A percentile compares a stretch with the other conserved stretches of the same genome.
Evolutionary conservation across 2,329 filamentous ascomycete genomes (phyloP).

Genomic region (Sporothrix brunneoviolacea): DNA sequence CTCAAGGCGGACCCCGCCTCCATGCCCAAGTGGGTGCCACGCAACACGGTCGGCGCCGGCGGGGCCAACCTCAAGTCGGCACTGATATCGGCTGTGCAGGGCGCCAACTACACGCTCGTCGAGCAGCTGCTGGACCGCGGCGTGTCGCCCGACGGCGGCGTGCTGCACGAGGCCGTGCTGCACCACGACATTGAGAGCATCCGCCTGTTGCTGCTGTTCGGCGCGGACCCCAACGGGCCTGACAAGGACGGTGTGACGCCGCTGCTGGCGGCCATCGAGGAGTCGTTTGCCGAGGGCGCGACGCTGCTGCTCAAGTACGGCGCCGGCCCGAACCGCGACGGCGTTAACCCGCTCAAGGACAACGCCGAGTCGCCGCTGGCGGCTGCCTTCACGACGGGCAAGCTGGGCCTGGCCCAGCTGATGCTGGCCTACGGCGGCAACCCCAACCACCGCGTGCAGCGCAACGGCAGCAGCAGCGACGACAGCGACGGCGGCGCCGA

Average conservation of each 20-base stretch:
- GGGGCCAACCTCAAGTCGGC: slow-evolving; percentile 39
- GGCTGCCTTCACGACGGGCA: slow-evolving; percentile 43
- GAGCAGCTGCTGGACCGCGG: slow-evolving; percentile 54
- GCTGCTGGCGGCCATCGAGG: slow-evolving; percentile 44
- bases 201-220: slow-evolving; percentile 49
- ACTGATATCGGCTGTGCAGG: slow-evolving; percentile 48
- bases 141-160: slow-evolving; percentile 43
- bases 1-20: slow-evolving; percentile 43
- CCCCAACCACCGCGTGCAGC: slow-evolving; percentile 40
- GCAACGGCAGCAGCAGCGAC: slow-evolving; percentile 19
- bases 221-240: slow-evolving; percentile 47
- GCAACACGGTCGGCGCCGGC: slow-evolving; percentile 37
- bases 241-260: slow-evolving; percentile 46
- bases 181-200: slow-evolving; percentile 47
- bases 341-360: slow-evolving; percentile 36
- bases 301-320: slow-evolving; percentile 58
- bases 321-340: slow-evolving; percentile 47
- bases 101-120: slow-evolving; percentile 48
- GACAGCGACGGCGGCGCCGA: slow-evolving; percentile 15
- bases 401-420: slow-evolving; percentile 50
- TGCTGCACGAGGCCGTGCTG: slow-evolving; percentile 47
- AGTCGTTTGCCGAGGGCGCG: slow-evolving; percentile 49
- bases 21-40: slow-evolving; percentile 47
- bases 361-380: slow-evolving; percentile 47
- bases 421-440: slow-evolving; percentile 57